Base-by-base conservation (phyloP, 2,329 filamentous ascomycete species). In the Diaporthe australafricana region DNA sequence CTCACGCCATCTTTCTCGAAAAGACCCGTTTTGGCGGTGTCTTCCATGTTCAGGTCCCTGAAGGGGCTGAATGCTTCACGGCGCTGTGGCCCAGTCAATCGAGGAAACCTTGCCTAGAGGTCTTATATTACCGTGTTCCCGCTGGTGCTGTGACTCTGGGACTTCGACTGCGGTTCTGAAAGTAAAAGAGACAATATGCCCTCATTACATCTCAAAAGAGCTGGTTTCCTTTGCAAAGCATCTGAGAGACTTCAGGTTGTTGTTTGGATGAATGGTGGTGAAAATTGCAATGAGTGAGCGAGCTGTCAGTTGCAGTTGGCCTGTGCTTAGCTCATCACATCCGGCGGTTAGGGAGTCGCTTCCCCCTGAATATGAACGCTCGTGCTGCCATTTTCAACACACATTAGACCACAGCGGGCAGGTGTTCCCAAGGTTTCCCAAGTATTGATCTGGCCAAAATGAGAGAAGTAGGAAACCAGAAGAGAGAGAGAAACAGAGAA, bases 1-100 rank as follows among this genome's bases (percentile, higher is more conserved):
- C 70, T 55, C 2, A 73, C 68, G 68, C 71, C 73, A 8, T 74
- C 70, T 45, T 47, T 70, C 42, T 60, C 79, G 79, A 74, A 80
- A 8, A 73, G 69, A 50, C 30, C 66, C 22, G 63, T 56, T 20
- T 32, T 50, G 48, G 56, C 14, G 35, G 45, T 32, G 25, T 60
- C 38, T 35, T 25, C 25, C 25, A 9, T 71, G 32, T 20, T 17
- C 30, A 53, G 35, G 56, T 14, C 27, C 45, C 20, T 16, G 45
- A 30, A 35, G n/a, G 12, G n/a, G n/a, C 7, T 25, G n/a, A 65
- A 4, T 12, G 47, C 42, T 35, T 20, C n/a, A 12, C 27, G n/a
- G 30, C 4, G 45, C 57, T 48, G 27, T 12, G 40, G 22, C 27
- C 25, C 60, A 38, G 25, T 25, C 12, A 7, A 56, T 35, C 5